Evolutionary conservation across 495 filamentous ascomycete species (phyloP).

Genomic region (Eremomyces bilateralis): DNA sequence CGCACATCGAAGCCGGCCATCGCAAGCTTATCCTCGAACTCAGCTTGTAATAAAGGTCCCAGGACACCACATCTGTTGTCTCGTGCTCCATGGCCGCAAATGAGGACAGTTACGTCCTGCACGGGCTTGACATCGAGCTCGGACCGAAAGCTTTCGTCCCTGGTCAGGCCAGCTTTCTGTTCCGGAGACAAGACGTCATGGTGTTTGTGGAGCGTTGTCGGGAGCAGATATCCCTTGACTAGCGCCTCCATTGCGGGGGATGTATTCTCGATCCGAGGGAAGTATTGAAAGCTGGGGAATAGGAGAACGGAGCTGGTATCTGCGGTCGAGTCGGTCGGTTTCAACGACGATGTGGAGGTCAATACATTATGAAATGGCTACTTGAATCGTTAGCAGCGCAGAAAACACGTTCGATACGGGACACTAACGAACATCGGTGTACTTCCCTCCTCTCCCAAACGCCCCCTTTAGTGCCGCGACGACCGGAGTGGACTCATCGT

Average conservation of each 20-base stretch:
- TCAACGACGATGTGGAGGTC: conserved; percentile 47
- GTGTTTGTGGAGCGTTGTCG: conserved; percentile 33
- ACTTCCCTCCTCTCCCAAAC: conserved; percentile 41
- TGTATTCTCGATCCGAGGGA: conserved; percentile 43
- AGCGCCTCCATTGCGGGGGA: conserved; percentile 27
- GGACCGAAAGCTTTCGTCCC: conserved; percentile 13
- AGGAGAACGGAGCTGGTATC: conserved; percentile 39
- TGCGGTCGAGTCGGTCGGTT: conserved; percentile 23
- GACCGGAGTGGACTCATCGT: conserved; percentile 35
- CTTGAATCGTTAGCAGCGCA: conserved; percentile 1
- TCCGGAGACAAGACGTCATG: conserved; percentile 30
- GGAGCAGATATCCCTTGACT: conserved; percentile 34
- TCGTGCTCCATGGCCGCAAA: conserved; percentile 66
- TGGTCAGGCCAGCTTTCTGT: conserved; percentile 21
- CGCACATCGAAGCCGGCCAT: conserved; percentile 15
- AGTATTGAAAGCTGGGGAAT: conserved; percentile 57
- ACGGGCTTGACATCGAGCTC: conserved; percentile 30
- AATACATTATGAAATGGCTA: conserved; percentile 67
- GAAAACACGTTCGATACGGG: not conserved
- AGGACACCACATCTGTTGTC: conserved; percentile 64
- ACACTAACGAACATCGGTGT: conserved; percentile 40
- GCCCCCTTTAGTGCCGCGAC: conserved; percentile 48
- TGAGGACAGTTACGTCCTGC: conserved; percentile 45
- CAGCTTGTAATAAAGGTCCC: conserved; percentile 43
- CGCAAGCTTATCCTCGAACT: conserved; percentile 37